Percentiles rank a stretch among this genome's conserved stretches.
These are phyloP conservation scores for Talaromyces trachyspermus DNA, from an alignment of 495 filamentous ascomycete species.

Conservation along the genomic window DNA sequence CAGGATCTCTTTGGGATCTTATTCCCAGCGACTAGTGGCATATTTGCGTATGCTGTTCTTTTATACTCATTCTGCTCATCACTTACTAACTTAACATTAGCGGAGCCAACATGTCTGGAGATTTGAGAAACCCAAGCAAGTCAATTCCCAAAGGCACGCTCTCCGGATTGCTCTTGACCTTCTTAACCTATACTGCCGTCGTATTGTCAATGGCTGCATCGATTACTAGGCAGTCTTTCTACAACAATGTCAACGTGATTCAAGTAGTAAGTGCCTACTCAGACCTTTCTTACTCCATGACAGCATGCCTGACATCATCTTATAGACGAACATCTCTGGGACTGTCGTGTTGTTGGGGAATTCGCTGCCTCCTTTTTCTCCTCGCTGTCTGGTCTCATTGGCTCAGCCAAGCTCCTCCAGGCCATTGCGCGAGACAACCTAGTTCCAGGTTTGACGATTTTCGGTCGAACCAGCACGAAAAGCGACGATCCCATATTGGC, in stretches of 20 bases:
- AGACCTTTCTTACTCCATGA: not conserved
- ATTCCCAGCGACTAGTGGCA: slow-evolving; percentile 77
- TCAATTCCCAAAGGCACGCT: slow-evolving; percentile 78
- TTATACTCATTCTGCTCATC: not conserved
- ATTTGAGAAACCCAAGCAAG: slow-evolving; percentile 75
- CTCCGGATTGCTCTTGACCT: slow-evolving; percentile 66
- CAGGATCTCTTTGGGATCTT: slow-evolving; percentile 82
- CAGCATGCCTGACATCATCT: not conserved
- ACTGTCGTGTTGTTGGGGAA: slow-evolving; percentile 72
- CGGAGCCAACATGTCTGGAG: slow-evolving; percentile 88
- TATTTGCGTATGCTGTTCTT: slow-evolving; percentile 48
- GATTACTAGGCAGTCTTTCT: slow-evolving; percentile 65
- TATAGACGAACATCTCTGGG: slow-evolving; percentile 60
- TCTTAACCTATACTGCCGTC: slow-evolving; percentile 67
- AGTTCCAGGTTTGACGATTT: slow-evolving; percentile 65
- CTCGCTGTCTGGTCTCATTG: slow-evolving; percentile 78
- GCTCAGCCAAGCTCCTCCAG: slow-evolving; percentile 80
- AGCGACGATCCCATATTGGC: slow-evolving; percentile 72
- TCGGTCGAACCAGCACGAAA: slow-evolving; percentile 67
- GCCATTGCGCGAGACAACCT: slow-evolving; percentile 76
- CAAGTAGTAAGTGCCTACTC: slow-evolving; percentile 48
- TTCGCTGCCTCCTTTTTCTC: slow-evolving; percentile 81
- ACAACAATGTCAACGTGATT: slow-evolving; percentile 70
- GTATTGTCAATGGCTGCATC: slow-evolving; percentile 76
- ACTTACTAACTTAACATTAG: slow-evolving; percentile 26